These are phyloP conservation scores for Pythium chondricola DNA, from an alignment of 352 stramenopile species.

Conservation along the genomic window DNA sequence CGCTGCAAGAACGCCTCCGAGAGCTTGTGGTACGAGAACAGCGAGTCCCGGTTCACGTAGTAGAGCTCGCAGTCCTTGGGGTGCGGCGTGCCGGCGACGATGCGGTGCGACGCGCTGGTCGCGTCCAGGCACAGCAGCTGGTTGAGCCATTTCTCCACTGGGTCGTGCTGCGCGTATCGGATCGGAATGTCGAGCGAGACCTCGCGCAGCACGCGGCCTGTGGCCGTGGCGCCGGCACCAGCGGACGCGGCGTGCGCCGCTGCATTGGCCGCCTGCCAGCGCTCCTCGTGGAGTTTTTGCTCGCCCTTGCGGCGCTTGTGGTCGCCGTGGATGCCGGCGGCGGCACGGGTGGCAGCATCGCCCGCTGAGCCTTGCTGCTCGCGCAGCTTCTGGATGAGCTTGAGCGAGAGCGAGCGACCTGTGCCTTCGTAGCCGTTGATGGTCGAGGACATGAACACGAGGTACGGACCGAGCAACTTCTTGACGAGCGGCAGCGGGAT, in stretches of 20 bases:
- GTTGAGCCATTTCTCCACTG: constrained; percentile 97
- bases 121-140: constrained; percentile 95
- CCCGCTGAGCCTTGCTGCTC: constrained; percentile 87
- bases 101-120: constrained; percentile 70
- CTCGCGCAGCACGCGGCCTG: constrained; percentile 87
- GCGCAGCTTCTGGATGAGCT: constrained; percentile 98
- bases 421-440: constrained; percentile 99
- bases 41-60: constrained; percentile 97
- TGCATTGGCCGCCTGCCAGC: constrained; percentile 90
- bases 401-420: constrained; percentile 96
- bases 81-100: constrained; percentile 92
- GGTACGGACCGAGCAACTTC: constrained; percentile 92
- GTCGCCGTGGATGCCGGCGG: constrained; percentile 79
- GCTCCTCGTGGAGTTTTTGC: constrained; percentile 95
- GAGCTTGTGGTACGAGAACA: constrained; percentile 99
- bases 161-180: constrained; percentile 94
- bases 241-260: constrained; percentile 66
- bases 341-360: constrained; percentile 43
- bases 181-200: constrained; percentile 97
- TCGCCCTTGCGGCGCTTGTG: constrained; percentile 93
- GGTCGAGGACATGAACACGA: constrained; percentile 99
- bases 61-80: constrained; percentile 97
- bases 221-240: constrained; percentile 21
- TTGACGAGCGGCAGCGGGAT: constrained; percentile 99
- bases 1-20: constrained; percentile 94